These are phyloP conservation scores for Lipomyces sp. DNA, from an alignment of 805 yeast genomes.

Conservation along the genomic window DNA sequence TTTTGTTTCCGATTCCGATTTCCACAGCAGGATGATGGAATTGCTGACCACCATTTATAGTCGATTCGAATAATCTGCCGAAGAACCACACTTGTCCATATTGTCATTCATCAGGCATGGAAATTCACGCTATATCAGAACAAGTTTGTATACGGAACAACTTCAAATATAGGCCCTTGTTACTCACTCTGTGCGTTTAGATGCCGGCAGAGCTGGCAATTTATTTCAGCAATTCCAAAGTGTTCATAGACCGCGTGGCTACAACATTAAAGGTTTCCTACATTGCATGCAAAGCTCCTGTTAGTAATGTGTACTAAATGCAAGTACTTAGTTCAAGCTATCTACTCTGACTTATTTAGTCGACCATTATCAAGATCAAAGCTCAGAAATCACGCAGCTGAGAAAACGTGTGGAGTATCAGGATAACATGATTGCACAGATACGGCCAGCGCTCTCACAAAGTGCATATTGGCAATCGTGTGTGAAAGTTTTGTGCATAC, in stretches of 20 bases:
- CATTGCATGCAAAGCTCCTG: background rate
- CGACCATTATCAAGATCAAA: conserved; percentile 15
- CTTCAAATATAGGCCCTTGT: background rate
- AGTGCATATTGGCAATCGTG: conserved; percentile 10
- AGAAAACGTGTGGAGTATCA: conserved; percentile 6
- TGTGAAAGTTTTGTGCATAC: background rate
- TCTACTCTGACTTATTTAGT: conserved; percentile 17
- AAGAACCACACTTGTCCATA: conserved; percentile 25
- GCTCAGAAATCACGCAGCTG: conserved; percentile 8
- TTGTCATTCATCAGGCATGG: conserved; percentile 10
- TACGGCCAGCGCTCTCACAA: conserved; percentile 5
- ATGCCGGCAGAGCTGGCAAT: conserved; percentile 25
- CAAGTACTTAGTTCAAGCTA: conserved; percentile 16
- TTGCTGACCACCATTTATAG: conserved; percentile 7
- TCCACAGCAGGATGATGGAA: background rate
- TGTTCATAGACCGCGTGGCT: conserved; percentile 9
- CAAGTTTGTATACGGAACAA: background rate
- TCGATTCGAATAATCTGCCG: conserved; percentile 19
- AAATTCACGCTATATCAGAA: conserved; percentile 16
- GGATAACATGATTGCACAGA: conserved; percentile 1
- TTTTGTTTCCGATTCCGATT: background rate
- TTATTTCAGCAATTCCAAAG: conserved; percentile 21
- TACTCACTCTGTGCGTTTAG: background rate
- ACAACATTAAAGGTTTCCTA: conserved; percentile 19
- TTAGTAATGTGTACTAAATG: background rate